Base-by-base conservation (phyloP, 768 basidiomycete species). In the Dictyophora rubrovolvata region DNA sequence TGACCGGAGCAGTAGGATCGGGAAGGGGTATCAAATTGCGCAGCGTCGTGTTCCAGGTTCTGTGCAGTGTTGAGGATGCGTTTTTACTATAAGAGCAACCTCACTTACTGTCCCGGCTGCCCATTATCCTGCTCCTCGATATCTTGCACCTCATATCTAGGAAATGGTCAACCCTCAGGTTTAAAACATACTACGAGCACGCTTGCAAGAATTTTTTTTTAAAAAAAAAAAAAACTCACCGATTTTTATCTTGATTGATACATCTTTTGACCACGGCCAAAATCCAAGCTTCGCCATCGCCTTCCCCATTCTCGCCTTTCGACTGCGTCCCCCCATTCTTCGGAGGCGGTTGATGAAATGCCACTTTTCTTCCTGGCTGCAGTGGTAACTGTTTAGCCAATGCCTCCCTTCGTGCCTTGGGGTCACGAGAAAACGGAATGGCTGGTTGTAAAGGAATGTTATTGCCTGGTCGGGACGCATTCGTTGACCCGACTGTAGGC, bases 131-230 rank as follows among this genome's bases (percentile, higher is more conserved):
- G 85, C 18, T 86, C 85, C 63, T 93, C 89, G 42, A 81, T 83
- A 66, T 92, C 90, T 70, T 89, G 87, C 0, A 93, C 90, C 69
- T 90, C 88, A 63, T 92, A 92, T 62, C 87, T 91, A 60, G 14
- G 47, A 9, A 48, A 51, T n/a, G 17, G 22, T 37, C 12, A 48
- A n/a, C n/a, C 51, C 20, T 8, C 14, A 54, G 35, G 34, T 52
- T 5, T 20, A 14, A 37, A 37, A 20, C 14, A 35, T 18, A 28
- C 7, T 28, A 28, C 28, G 28, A 28, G 28, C 28, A 28, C 28
- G 4, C 28, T 7, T n/a, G n/a, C n/a, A n/a, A n/a, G n/a, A n/a
- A n/a, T n/a, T n/a, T n/a, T n/a, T n/a, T n/a, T n/a, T n/a, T n/a
- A n/a, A n/a, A n/a, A n/a, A n/a, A n/a, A n/a, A n/a, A n/a, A n/a